Evolutionary conservation across 352 stramenopile species (phyloP).

Genomic region (Phytophthora macrochlamydospora): DNA sequence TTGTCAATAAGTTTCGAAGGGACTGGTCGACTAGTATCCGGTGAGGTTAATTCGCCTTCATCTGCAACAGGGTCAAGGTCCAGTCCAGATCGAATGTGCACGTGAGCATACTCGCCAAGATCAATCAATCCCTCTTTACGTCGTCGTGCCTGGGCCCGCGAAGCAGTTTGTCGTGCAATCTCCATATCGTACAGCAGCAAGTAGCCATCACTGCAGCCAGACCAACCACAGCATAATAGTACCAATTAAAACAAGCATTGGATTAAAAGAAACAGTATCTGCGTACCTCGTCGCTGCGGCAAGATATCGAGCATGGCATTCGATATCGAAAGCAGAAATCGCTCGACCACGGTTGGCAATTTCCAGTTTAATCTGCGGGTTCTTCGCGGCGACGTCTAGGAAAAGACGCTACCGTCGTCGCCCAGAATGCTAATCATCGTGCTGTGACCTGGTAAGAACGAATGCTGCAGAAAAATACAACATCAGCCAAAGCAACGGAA

Average conservation of each 20-base stretch:
- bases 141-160: slow-evolving; percentile 37
- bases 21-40: slow-evolving; percentile 41
- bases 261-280: neutral
- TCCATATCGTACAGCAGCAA: slow-evolving; percentile 85
- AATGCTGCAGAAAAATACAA: slow-evolving; percentile 43
- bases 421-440: slow-evolving; percentile 73
- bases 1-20: slow-evolving; percentile 74
- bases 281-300: slow-evolving; percentile 66
- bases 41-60: slow-evolving; percentile 3
- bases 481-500: neutral
- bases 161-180: slow-evolving; percentile 68
- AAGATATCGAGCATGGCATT: slow-evolving; percentile 73
- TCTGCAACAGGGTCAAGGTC: slow-evolving; percentile 7
- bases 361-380: slow-evolving; percentile 77
- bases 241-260: neutral
- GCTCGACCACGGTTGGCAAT: slow-evolving; percentile 58
- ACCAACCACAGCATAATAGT: neutral
- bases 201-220: slow-evolving; percentile 61
- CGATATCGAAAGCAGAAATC: slow-evolving; percentile 72
- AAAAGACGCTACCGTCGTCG: slow-evolving; percentile 73
- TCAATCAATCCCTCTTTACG: slow-evolving; percentile 51
- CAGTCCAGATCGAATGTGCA: slow-evolving; percentile 52
- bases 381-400: slow-evolving; percentile 66
- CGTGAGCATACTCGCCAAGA: slow-evolving; percentile 39
- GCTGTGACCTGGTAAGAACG: slow-evolving; percentile 62